Evolutionary conservation across 2,329 filamentous ascomycete species (phyloP), one percentile per base, ranked within the genome.

Genomic region (Teratosphaeria epicoccoides): DNA sequence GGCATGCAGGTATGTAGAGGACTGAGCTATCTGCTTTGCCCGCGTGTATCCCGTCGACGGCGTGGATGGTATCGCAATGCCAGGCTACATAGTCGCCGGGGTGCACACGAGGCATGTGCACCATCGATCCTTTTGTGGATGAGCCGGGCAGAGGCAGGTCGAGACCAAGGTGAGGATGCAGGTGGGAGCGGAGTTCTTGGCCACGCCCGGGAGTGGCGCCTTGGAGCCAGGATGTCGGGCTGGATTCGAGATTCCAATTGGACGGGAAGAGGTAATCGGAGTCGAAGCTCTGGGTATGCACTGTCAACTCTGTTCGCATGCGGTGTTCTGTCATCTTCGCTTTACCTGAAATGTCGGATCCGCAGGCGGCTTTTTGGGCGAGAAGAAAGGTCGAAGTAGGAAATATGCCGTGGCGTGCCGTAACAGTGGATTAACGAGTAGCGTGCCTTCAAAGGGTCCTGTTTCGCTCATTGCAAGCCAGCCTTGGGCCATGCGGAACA

Each of bases 401-500:
- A 83, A 79, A 63, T 96, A 96, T 0, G 85, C 83, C 0, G 86
- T 93, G 0, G 87, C 81, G 50, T 87, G 78, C 56, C 79, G 78
- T 45, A 93, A 70, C 49, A 94, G 73, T 0, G 90, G 90, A 61
- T 90, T 90, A 1, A 95, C 85, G 43, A 87, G 76, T 49, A 96
- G 70, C 0, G 89, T 93, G 0, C 90, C 90, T 70, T 95, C 83
- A 4, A 76, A 76, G 0, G 87, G 86, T 0, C 76, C 81, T 0
- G 82, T 84, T n/a, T 74, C 71, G 52, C 84, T 88, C 77, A 96
- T 84, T 54, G 79, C 80, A 49, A 96, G 69, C 90, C 90, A 96
- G 17, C 88, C 90, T 70, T 96, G 90, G 67, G 87, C 91, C 77
- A 88, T 85, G 37, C 91, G 79, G 69, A 95, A 89, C 74, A 89